phyloP scores from a whole-genome alignment of 371 early-diverging fungal genomes.

The Mucor racemosus region DNA sequence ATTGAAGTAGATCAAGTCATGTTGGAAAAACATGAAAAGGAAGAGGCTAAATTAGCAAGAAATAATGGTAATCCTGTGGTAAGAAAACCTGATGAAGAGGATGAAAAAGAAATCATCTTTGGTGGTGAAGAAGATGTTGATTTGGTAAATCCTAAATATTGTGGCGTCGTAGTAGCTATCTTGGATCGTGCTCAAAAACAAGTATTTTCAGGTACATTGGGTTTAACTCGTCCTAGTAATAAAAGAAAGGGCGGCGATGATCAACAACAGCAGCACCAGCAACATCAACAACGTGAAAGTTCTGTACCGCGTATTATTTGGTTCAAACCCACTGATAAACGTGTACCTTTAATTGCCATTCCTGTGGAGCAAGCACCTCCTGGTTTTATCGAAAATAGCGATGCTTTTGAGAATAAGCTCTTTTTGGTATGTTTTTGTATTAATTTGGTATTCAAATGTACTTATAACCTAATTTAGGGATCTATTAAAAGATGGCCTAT shows the following conservation, averaged over 20 bases:
- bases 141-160: constrained; percentile 57
- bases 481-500: constrained; percentile 77
- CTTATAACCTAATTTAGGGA: constrained; percentile 30
- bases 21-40: constrained; percentile 56
- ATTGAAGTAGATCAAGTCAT: constrained; percentile 68
- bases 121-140: constrained; percentile 60
- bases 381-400: constrained; percentile 68
- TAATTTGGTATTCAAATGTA: not conserved
- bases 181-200: constrained; percentile 65
- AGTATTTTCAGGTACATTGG: constrained; percentile 65
- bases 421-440: constrained; percentile 48
- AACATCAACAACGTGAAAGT: constrained; percentile 20
- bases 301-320: constrained; percentile 66
- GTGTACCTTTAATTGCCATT: constrained; percentile 79
- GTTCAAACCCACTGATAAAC: constrained; percentile 85
- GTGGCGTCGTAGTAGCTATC: constrained; percentile 71
- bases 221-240: constrained; percentile 59
- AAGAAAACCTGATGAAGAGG: constrained; percentile 56
- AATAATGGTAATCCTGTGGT: constrained; percentile 48
- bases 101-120: constrained; percentile 58
- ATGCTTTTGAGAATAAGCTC: constrained; percentile 55
- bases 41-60: constrained; percentile 51
- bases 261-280: constrained; percentile 13
- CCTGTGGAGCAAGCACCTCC: constrained; percentile 69
- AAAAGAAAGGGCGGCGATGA: constrained; percentile 48